These are phyloP conservation scores for Arachis hypogaea DNA, from an alignment of 306 rosid species.

Conservation along the genomic window DNA sequence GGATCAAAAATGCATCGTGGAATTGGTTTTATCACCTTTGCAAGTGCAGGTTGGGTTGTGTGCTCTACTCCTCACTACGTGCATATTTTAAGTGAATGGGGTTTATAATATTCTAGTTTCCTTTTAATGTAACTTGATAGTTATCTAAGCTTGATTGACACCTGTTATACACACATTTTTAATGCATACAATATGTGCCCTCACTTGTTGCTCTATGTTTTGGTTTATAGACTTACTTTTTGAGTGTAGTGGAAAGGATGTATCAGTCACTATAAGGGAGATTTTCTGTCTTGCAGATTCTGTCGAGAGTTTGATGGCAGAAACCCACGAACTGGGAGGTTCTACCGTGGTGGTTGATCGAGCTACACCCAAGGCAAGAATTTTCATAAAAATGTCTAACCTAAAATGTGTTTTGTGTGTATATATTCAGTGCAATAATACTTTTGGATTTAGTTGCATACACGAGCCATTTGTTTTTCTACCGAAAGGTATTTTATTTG, in stretches of 20 bases:
- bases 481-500: slow-evolving; percentile 2
- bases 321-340: slow-evolving; percentile 91
- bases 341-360: slow-evolving; percentile 92
- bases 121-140: not conserved
- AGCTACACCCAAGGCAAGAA: slow-evolving; percentile 94
- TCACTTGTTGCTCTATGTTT: too few species aligned
- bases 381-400: slow-evolving; percentile 14
- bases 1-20: slow-evolving; percentile 93
- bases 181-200: not conserved
- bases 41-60: slow-evolving; percentile 73
- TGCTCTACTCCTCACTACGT: slow-evolving; percentile 22
- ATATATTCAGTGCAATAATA: slow-evolving; percentile 8
- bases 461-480: not conserved
- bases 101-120: not conserved
- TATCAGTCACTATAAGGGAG: slow-evolving; percentile 21
- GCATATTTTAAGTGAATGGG: slow-evolving; percentile 5
- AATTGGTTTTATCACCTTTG: slow-evolving; percentile 94
- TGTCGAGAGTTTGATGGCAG: slow-evolving; percentile 89
- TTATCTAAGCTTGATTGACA: not conserved
- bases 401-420: not conserved
- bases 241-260: slow-evolving; percentile 19
- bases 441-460: slow-evolving; percentile 11
- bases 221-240: not conserved
- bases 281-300: slow-evolving; percentile 66
- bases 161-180: not conserved